These are phyloP conservation scores for Ophiocordyceps sinensis DNA, from an alignment of 2,329 filamentous ascomycete genomes.

Conservation along the genomic window DNA sequence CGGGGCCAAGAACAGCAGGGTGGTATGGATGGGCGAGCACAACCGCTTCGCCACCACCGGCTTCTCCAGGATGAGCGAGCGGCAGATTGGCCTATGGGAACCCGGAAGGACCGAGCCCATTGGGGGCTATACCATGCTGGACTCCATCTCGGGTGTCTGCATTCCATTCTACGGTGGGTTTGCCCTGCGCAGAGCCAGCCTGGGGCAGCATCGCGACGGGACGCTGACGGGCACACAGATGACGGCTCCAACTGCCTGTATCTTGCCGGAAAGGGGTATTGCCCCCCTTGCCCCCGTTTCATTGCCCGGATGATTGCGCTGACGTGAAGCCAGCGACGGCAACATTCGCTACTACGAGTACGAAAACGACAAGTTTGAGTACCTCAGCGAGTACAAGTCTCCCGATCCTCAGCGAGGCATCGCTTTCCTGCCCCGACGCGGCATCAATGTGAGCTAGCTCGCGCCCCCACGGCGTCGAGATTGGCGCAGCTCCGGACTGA, in stretches of 20 bases:
- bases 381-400: conserved; percentile 95
- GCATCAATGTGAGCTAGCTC: conserved; percentile 56
- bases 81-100: conserved; percentile 93
- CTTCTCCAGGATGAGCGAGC: conserved; percentile 97
- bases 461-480: not conserved
- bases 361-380: conserved; percentile 97
- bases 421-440: conserved; percentile 87
- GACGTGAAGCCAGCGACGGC: conserved; percentile 53
- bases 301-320: conserved; percentile 1
- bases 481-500: conserved; percentile 10
- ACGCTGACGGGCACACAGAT: conserved; percentile 31
- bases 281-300: not conserved
- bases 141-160: conserved; percentile 93
- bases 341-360: conserved; percentile 99
- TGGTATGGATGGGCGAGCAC: conserved; percentile 94
- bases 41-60: conserved; percentile 93
- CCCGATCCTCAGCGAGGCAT: conserved; percentile 85
- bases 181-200: not conserved
- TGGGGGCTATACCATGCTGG: conserved; percentile 77
- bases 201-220: too few species aligned
- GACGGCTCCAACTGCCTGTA: conserved; percentile 92
- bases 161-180: conserved; percentile 91
- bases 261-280: conserved; percentile 85
- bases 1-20: conserved; percentile 93
- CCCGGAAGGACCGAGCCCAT: conserved; percentile 73